These are phyloP conservation scores for Rhodotorula sp. DNA, from an alignment of 1,284 basidiomycete species.

Conservation along the genomic window DNA sequence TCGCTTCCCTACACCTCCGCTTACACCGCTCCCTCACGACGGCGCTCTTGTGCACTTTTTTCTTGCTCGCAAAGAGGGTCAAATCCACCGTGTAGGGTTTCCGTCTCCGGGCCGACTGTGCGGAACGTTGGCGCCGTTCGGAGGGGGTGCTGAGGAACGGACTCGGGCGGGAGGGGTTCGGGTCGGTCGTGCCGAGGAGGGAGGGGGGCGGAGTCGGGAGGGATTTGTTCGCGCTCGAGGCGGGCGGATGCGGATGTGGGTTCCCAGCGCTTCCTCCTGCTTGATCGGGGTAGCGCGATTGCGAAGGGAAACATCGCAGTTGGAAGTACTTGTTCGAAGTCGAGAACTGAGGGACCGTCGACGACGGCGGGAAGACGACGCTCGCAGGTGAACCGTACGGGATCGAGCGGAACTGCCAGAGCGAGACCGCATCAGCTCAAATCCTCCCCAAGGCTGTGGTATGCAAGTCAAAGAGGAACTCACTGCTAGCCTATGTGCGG, in stretches of 20 bases:
- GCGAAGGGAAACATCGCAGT: conserved; percentile 23
- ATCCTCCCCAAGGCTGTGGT: neutral
- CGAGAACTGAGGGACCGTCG: conserved; percentile 7
- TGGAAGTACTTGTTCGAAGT: conserved; percentile 10
- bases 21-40: conserved; percentile 32
- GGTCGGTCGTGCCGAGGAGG: conserved; percentile 8
- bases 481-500: conserved; percentile 11
- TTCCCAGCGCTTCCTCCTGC: neutral
- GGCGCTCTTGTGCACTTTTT: conserved; percentile 39
- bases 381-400: neutral
- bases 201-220: conserved; percentile 9
- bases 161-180: neutral
- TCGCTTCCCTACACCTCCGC: conserved; percentile 32
- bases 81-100: conserved; percentile 39
- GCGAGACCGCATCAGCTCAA: too few relatives aligned
- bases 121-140: too few relatives aligned
- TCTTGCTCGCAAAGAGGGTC: conserved; percentile 35
- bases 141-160: conserved; percentile 1
- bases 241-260: neutral
- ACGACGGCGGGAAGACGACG: conserved; percentile 13
- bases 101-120: neutral
- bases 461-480: neutral
- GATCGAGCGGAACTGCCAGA: conserved; percentile 23
- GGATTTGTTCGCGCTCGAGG: neutral
- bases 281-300: neutral